Evolutionary conservation across 1,284 basidiomycete genomes (phyloP), one percentile per base, ranked within the genome.

Genomic region (Leccinum subfulvum): DNA sequence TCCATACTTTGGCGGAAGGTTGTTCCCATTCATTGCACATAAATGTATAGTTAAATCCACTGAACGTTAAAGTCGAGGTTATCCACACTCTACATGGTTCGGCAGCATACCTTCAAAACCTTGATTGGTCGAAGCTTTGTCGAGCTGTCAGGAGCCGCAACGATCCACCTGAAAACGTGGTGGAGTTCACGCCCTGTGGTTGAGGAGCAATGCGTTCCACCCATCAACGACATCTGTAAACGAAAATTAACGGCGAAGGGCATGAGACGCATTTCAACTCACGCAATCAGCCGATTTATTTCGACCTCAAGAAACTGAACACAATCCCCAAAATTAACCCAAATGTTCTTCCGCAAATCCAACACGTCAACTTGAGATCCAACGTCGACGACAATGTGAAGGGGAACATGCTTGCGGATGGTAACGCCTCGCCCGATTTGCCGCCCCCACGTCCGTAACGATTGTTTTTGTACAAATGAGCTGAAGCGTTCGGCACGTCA

Each of bases 161-260:
- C 53, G 94, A 95, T 2, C 91, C 91, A 13, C 92, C 92, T 54
- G 89, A 92, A 7, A 95, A 80, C 4, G 89, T 91, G 9, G 94
- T 82, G 56, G 88, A 90, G 69, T 89, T 90, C 8, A 91, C 91
- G 2, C 93, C 92, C 1, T 86, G 64, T 1, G 77, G 76, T 3
- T 87, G 85, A 4, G 83, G 82, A 10, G 88, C 78, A 44, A 95
- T 94, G 0, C 92, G 92, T 28, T 82, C 89, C 1, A 94, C 92
- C 80, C 84, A 87, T 0, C 92, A 91, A 1, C 90, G 73, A 37
- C 9, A 35, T 23, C 14, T 86, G 67, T 26, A 59, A 37, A 62
- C 23, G 39, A 18, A 3, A 54, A 44, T 59, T 0, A 64, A 62
- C 28, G 61, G 26, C 11, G 37, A 1, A 49, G 28, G 41, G 2